Evolutionary conservation across 192 early-diverging fungal genomes (phyloP), one percentile per base, ranked within the genome.

Genomic region (Backusella macrospora): DNA sequence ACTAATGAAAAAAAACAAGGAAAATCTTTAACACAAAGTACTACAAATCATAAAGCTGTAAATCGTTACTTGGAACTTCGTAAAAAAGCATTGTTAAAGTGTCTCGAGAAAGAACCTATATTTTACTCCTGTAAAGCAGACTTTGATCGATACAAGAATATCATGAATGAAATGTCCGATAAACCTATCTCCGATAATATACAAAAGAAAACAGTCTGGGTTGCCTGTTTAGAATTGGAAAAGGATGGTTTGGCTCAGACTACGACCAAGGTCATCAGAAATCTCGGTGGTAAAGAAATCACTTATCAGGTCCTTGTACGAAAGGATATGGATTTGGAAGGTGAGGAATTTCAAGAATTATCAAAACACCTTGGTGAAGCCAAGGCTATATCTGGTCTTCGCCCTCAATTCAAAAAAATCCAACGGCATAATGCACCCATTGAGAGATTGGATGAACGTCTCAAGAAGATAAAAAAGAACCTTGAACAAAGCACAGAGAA

Each of bases 61-160:
- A 59, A 59, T 26, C 52, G 52, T 26, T 59, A 59, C 21, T 26
- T 59, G 52, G 52, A 59, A 59, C 21, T 59, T 23, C 52, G 52
- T 59, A 59, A 59, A 59, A 59, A 59, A 2, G 12, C 52, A 4
- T 9, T 59, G 8, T 6, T 59, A 23, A 26, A 8, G 10, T 9
- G 23, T 18, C 10, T 59, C 10, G 52, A 59, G 26, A 59, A 8
- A 3, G 21, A 59, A 10, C 9, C 52, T 21, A 23, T n/a, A 8
- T 59, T 59, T 59, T 1, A 26, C 52, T 26, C 21, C 4, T 26
- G 26, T 59, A 59, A 59, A 26, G 52, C 52, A 21, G 21, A 12
- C 9, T 3, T 59, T 10, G 23, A 59, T 26, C 10, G 5, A 23
- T 59, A 59, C 21, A 59, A 59, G 4, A 16, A 59, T 12, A 9